Evolutionary conservation across 331 rosid genomes (phyloP).

Genomic region (Pyracantha coccinea): DNA sequence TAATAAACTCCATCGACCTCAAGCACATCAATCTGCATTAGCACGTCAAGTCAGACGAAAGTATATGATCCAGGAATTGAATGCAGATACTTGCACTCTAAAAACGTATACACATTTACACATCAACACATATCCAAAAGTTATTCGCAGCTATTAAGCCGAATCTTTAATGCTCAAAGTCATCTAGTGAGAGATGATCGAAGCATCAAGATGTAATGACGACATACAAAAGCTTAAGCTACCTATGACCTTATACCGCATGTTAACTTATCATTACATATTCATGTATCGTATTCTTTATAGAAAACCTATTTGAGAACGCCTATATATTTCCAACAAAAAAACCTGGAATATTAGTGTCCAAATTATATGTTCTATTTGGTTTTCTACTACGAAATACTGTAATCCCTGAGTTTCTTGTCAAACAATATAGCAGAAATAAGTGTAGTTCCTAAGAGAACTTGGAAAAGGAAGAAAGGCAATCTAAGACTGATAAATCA

Average conservation of each 20-base stretch:
- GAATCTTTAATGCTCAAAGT: neutral
- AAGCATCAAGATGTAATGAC: neutral
- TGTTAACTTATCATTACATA: neutral
- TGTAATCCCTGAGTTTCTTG: neutral
- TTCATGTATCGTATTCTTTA: neutral
- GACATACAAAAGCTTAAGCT: neutral
- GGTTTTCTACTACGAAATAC: neutral
- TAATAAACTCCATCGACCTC: conserved; percentile 92
- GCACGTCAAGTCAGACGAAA: neutral
- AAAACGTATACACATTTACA: neutral
- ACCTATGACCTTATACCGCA: neutral
- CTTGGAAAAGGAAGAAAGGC: neutral
- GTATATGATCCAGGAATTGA: neutral
- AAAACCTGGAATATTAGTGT: neutral
- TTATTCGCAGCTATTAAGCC: neutral
- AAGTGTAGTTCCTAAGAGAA: neutral
- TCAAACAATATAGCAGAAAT: neutral
- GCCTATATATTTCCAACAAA: neutral
- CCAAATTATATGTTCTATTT: neutral
- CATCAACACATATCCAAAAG: neutral
- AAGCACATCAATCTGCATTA: conserved; percentile 83
- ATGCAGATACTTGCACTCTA: neutral
- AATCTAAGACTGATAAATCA: neutral
- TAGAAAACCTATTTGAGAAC: neutral
- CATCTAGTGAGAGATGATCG: neutral